These are phyloP conservation scores for Agastache rugosa DNA, from an alignment of 257 asterid species.

Conservation along the genomic window DNA sequence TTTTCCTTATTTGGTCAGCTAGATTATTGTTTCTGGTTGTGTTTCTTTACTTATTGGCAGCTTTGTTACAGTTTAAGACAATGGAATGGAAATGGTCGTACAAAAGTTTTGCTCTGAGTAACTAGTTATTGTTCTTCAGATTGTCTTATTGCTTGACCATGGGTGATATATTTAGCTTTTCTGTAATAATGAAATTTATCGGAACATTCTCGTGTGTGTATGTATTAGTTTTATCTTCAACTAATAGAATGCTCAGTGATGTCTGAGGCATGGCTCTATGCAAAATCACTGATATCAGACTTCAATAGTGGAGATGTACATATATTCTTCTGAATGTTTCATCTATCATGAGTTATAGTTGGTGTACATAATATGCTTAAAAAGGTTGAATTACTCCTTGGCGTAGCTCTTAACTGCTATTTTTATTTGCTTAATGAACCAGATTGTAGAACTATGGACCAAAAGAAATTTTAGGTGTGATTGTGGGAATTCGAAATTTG, in stretches of 20 bases:
- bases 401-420: constrained; percentile 22
- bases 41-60: constrained; percentile 6
- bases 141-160: not conserved
- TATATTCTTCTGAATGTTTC: constrained; percentile 2
- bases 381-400: constrained; percentile 12
- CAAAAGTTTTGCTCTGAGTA: no score
- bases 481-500: constrained; percentile 98
- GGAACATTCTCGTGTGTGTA: not conserved
- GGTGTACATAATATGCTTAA: not conserved
- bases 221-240: not conserved
- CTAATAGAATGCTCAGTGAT: constrained; percentile 6
- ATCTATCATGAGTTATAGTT: not conserved
- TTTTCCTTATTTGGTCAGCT: constrained; percentile 8
- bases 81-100: not conserved
- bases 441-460: constrained; percentile 98
- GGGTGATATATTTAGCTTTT: not conserved
- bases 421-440: constrained; percentile 38
- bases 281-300: not conserved
- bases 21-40: constrained; percentile 16
- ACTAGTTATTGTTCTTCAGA: not conserved
- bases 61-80: not conserved
- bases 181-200: not conserved
- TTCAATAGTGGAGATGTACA: constrained; percentile 4
- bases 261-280: not conserved
- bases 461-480: constrained; percentile 95